Evolutionary conservation across 2,329 filamentous ascomycete genomes (phyloP).

Genomic region (Didymosphaeria variabile): DNA sequence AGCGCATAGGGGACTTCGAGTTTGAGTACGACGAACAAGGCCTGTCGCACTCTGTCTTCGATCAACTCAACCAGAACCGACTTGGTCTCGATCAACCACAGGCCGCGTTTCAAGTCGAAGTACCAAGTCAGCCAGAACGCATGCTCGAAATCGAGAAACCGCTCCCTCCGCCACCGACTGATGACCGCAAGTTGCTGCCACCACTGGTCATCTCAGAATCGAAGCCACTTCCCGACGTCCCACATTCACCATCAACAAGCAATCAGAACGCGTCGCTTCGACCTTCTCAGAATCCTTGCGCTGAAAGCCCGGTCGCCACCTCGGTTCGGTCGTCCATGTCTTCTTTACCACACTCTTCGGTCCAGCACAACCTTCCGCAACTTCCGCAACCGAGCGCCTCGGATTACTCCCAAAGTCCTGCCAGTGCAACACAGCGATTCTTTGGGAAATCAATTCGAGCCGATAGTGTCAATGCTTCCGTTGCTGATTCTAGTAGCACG

Average conservation of each 20-base stretch:
- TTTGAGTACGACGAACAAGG: constrained; percentile 63
- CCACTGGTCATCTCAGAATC: constrained; percentile 62
- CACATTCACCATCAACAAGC: constrained; percentile 52
- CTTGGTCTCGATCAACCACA: constrained; percentile 23
- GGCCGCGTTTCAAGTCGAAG: constrained; percentile 21
- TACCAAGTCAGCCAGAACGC: constrained; percentile 25
- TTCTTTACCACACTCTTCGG: constrained; percentile 51
- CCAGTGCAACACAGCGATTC: constrained; percentile 41
- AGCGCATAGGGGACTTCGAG: constrained; percentile 90
- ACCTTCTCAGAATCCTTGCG: constrained; percentile 28
- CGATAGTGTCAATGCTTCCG: constrained; percentile 78
- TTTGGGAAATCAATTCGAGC: constrained; percentile 38
- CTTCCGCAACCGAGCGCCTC: constrained; percentile 37
- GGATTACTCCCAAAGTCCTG: constrained; percentile 47
- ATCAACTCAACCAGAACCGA: constrained; percentile 34
- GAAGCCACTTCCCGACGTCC: constrained; percentile 74
- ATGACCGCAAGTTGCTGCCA: constrained; percentile 51
- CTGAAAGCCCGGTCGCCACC: constrained; percentile 45
- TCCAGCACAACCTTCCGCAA: constrained; percentile 38
- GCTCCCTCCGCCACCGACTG: constrained; percentile 47
- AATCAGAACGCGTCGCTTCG: constrained; percentile 34
- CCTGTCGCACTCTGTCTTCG: constrained; percentile 53
- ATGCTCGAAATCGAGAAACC: constrained; percentile 47
- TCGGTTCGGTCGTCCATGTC: constrained; percentile 60
- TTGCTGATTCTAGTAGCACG: constrained; percentile 79